Conservation (phyloP, 2,329 filamentous ascomycete species). For the Penicillium polonicum region DNA sequence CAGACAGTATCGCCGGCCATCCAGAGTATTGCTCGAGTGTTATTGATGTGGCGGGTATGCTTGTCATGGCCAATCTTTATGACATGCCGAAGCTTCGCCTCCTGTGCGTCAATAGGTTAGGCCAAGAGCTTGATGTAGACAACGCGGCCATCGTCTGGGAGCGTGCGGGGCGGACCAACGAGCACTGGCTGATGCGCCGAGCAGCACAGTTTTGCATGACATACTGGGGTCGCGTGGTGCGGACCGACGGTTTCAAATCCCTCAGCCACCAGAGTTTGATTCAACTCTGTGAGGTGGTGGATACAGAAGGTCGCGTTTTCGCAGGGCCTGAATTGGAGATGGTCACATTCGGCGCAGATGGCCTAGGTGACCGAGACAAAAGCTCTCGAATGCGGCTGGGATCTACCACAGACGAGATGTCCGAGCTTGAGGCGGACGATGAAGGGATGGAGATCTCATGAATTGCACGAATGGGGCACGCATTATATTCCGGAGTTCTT, state of each 20-base stretch:
- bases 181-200: slow-evolving; percentile 89
- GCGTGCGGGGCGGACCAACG: slow-evolving; percentile 81
- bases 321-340: slow-evolving; percentile 78
- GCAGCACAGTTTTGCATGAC: slow-evolving; percentile 86
- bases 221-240: slow-evolving; percentile 92
- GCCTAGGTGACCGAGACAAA: slow-evolving; percentile 41
- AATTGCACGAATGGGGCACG: slow-evolving; percentile 22
- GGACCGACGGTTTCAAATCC: slow-evolving; percentile 80
- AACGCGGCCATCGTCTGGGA: slow-evolving; percentile 97
- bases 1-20: slow-evolving; percentile 73
- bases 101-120: slow-evolving; percentile 84
- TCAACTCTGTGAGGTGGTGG: slow-evolving; percentile 89
- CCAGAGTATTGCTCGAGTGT: slow-evolving; percentile 63
- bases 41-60: slow-evolving; percentile 83
- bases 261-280: slow-evolving; percentile 78
- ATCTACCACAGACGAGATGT: slow-evolving; percentile 33
- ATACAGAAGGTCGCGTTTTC: slow-evolving; percentile 86
- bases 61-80: slow-evolving; percentile 98
- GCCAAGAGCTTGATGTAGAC: slow-evolving; percentile 87
- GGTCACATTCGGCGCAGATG: slow-evolving; percentile 53
- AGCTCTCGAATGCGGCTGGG: slow-evolving; percentile 29
- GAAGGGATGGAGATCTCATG: slow-evolving; percentile 49
- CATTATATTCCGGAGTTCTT: slow-evolving; percentile 21
- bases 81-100: slow-evolving; percentile 91
- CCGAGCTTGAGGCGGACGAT: slow-evolving; percentile 48